Evolutionary conservation across 208 protist species (phyloP).

Genomic region (Trypanosoma avium): DNA sequence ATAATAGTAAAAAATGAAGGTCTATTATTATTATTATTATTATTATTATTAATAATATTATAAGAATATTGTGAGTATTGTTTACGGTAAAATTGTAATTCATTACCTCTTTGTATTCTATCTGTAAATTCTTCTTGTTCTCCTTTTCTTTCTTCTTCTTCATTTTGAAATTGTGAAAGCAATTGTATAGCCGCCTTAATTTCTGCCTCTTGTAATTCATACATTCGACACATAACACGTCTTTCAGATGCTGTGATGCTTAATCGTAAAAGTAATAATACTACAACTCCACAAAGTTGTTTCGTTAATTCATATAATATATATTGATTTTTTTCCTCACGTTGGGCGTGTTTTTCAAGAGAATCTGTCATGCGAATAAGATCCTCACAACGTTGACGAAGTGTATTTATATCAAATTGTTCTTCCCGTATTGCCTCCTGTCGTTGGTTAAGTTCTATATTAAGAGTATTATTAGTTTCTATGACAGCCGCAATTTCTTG

Average conservation of each 20-base stretch:
- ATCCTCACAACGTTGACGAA: constrained; percentile 23
- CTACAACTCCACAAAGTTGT: background rate
- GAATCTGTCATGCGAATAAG: constrained; percentile 10
- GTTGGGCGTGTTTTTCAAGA: constrained; percentile 13
- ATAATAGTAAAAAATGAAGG: no score
- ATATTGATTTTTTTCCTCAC: background rate
- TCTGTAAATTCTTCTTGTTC: background rate
- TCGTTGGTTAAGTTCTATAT: background rate
- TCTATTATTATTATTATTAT: background rate
- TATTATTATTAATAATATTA: background rate
- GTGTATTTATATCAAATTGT: constrained; percentile 21
- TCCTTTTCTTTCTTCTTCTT: background rate
- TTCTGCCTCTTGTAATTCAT: background rate
- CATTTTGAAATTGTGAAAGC: background rate
- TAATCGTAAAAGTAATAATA: background rate
- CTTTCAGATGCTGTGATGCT: constrained; percentile 3
- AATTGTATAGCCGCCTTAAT: background rate
- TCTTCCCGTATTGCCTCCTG: constrained; percentile 1
- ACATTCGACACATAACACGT: constrained; percentile 9
- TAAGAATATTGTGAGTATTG: background rate
- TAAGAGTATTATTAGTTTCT: constrained; percentile 4
- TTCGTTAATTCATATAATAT: constrained; percentile 13
- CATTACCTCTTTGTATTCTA: background rate
- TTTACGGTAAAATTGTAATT: background rate
- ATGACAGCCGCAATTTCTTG: background rate